Base-by-base conservation (phyloP, 331 rosid genomes). In the Prunus yedoensis region DNA sequence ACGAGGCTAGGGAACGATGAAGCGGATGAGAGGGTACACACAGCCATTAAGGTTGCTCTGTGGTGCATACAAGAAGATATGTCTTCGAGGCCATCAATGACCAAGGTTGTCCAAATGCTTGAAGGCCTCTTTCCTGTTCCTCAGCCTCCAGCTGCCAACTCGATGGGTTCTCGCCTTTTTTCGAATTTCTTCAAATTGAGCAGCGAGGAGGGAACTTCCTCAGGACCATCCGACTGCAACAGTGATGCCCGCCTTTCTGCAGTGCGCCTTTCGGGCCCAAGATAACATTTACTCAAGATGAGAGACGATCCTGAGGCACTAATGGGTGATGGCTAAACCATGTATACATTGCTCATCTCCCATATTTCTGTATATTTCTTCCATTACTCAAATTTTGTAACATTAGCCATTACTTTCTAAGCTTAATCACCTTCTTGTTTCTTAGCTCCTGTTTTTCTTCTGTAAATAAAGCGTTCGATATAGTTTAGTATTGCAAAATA, bases 1-100 rank as follows among this genome's bases (percentile, higher is more conserved):
- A 8, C 56, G 56, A 82, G 32, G 46, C 60, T 70, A 13, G 66
- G 35, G 1, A 35, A 18, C 1, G 56, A 25, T 15, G 80, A 16
- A 21, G 38, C 61, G 0, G 77, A 78, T 16, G 41, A 70, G 32
- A 52, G 52, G 70, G 52, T 82, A 25, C 71, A 72, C 14, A 69
- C 56, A 1, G 77, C 80, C 32, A 66, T 82, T 35, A 69, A 35
- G 77, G 78, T 82, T 23, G 83, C 86, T 18, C 66, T 78, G 8
- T 82, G 86, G 86, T 82, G 86, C 56, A 74, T 82, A 52, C 83
- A 82, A 5, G 86, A 82, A 27, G 83, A 82, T 43, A 78, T 82
- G 86, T 41, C 60, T 35, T 18, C 69, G 59, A 70, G 83, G 57
- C 86, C 86, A 18, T 52, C 83, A 54, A 78, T 82, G 86, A 66